Conservation (phyloP, 2,329 filamentous ascomycete genomes). For the Intubia oerlemansii region DNA sequence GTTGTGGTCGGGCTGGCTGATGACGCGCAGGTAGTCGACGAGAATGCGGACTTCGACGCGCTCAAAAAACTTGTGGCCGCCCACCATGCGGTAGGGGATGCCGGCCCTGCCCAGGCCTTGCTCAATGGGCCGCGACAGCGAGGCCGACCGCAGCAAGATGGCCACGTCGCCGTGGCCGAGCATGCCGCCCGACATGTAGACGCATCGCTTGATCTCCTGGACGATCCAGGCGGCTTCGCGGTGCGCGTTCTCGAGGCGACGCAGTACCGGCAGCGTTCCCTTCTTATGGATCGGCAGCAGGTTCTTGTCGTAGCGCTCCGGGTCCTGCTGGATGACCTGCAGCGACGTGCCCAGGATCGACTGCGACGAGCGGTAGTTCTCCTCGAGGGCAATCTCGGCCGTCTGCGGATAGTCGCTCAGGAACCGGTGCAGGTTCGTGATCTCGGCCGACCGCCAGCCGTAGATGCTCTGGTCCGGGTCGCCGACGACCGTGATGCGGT, state of each 20-base stretch:
- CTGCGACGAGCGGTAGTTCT: constrained; percentile 86
- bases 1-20: constrained; percentile 70
- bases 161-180: constrained; percentile 60
- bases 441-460: constrained; percentile 82
- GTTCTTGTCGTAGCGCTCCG: constrained; percentile 55
- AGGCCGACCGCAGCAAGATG: constrained; percentile 67
- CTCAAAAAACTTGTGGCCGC: constrained; percentile 79
- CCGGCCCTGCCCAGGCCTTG: constrained; percentile 58
- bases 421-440: constrained; percentile 67
- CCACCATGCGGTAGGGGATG: constrained; percentile 82
- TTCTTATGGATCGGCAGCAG: constrained; percentile 61
- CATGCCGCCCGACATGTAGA: constrained; percentile 50
- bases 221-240: constrained; percentile 80
- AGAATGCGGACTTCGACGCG: constrained; percentile 71
- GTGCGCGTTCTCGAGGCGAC: constrained; percentile 46
- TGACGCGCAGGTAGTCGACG: constrained; percentile 70
- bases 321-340: constrained; percentile 79
- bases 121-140: constrained; percentile 72
- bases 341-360: constrained; percentile 64
- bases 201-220: constrained; percentile 52
- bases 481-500: constrained; percentile 81
- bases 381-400: constrained; percentile 64
- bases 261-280: constrained; percentile 62
- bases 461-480: constrained; percentile 98
- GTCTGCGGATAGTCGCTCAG: constrained; percentile 57